phyloP scores from a whole-genome alignment of 2,329 filamentous ascomycete species.

The Ophiostoma novo-ulmi region DNA sequence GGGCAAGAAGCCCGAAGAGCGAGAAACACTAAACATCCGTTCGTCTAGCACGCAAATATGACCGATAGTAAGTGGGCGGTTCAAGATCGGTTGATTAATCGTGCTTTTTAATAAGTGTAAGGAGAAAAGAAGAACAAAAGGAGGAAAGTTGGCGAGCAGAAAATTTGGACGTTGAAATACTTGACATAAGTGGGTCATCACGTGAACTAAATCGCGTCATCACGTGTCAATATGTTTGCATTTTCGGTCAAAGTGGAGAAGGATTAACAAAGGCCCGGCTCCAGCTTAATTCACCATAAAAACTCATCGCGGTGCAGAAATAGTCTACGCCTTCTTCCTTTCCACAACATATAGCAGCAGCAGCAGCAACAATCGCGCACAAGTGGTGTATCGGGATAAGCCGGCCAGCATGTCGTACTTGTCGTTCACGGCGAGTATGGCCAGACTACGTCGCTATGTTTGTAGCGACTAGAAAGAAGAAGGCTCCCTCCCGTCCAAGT shows the following conservation, averaged over 20 bases:
- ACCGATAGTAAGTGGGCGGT: conserved; percentile 50
- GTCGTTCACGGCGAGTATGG: background rate
- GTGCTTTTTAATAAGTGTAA: conserved; percentile 48
- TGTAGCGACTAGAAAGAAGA: background rate
- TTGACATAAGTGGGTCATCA: background rate
- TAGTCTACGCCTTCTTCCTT: background rate
- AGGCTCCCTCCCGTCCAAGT: conserved; percentile 9
- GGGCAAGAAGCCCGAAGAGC: conserved; percentile 15
- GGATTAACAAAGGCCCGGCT: conserved; percentile 19
- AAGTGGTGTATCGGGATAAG: background rate
- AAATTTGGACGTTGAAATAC: conserved; percentile 12
- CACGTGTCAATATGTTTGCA: background rate
- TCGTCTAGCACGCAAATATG: conserved; percentile 58
- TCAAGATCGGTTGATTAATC: conserved; percentile 57
- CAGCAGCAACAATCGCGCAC: background rate
- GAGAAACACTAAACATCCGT: conserved; percentile 30
- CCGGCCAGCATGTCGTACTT: background rate
- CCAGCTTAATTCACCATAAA: background rate
- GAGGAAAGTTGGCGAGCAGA: conserved; percentile 10
- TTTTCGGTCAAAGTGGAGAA: background rate
- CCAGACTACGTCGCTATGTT: background rate
- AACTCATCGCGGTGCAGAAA: conserved; percentile 1
- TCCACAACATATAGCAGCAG: background rate
- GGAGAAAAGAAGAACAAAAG: conserved; percentile 25
- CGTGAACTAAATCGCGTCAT: background rate